Conservation (phyloP, 129 eudicot genomes). For the Flaveria sonorensis region DNA sequence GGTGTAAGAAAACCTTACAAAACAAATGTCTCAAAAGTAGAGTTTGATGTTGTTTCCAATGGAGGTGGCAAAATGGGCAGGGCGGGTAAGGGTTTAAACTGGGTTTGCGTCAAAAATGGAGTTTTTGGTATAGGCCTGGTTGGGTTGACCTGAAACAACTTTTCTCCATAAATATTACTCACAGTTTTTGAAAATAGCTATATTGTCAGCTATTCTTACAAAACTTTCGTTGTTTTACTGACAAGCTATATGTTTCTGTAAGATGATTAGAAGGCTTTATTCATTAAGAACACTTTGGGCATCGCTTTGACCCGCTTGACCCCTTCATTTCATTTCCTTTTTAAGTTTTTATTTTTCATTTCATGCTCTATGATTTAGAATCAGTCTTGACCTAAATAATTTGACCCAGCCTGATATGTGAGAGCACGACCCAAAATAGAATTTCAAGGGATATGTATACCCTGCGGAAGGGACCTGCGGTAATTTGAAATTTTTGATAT, state of each 20-base stretch:
- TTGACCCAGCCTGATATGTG: not conserved
- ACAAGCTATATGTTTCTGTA: not conserved
- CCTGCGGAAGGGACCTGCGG: not conserved
- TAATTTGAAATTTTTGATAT: not conserved
- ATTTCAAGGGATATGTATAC: not conserved
- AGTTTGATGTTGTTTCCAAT: not conserved
- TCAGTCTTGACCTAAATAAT: not conserved
- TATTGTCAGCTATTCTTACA: not conserved
- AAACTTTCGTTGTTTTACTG: not conserved
- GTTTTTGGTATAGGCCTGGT: not conserved
- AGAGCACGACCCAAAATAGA: not conserved
- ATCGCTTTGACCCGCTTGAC: slow-evolving; percentile 3
- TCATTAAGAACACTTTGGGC: not conserved
- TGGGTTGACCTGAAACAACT: not conserved
- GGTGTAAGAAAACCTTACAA: slow-evolving; percentile 1
- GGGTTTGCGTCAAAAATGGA: not conserved
- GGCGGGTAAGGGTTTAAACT: not conserved
- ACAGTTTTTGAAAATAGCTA: not conserved
- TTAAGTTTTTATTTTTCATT: not conserved
- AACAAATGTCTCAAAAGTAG: not conserved
- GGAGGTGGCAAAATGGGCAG: not conserved
- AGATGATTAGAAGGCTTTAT: not conserved
- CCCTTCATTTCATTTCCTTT: not conserved
- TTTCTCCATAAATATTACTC: not conserved
- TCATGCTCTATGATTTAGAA: not conserved